phyloP scores from a whole-genome alignment of 805 yeast species.

The Hanseniaspora valbyensis region DNA sequence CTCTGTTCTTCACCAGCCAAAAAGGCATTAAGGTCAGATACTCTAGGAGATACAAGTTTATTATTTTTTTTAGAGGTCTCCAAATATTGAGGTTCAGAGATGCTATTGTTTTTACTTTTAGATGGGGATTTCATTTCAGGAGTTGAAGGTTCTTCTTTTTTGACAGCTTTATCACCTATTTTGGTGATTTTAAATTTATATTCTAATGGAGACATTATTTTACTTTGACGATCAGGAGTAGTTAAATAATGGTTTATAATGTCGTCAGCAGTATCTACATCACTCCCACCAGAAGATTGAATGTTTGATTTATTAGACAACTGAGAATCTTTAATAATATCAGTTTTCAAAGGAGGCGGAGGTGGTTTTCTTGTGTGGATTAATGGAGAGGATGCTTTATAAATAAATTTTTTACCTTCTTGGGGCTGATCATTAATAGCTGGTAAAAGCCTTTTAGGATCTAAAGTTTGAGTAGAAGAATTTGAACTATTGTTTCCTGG shows the following conservation, averaged over 20 bases:
- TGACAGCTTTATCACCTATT: background rate
- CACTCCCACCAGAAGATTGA: background rate
- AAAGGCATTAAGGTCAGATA: background rate
- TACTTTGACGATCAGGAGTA: background rate
- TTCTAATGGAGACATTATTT: background rate
- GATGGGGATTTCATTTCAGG: no score
- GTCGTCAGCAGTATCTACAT: conserved; percentile 5
- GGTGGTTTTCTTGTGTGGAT: background rate
- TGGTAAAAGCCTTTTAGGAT: conserved; percentile 1
- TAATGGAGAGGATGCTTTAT: conserved; percentile 1
- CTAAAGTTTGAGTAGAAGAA: conserved; percentile 2
- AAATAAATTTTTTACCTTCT: background rate
- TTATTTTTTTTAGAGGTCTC: background rate
- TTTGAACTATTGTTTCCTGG: background rate
- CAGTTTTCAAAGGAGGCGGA: background rate
- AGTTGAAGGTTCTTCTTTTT: background rate
- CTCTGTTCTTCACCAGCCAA: no score
- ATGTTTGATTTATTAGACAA: background rate
- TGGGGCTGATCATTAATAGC: background rate
- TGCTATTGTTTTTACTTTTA: background rate
- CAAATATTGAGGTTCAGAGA: background rate
- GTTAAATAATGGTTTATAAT: conserved; percentile 6
- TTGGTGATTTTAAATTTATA: background rate
- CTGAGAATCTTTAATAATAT: background rate
- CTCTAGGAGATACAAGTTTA: background rate